Evolutionary conservation across 495 filamentous ascomycete genomes (phyloP).

Genomic region (Thermochaetoides thermophila): DNA sequence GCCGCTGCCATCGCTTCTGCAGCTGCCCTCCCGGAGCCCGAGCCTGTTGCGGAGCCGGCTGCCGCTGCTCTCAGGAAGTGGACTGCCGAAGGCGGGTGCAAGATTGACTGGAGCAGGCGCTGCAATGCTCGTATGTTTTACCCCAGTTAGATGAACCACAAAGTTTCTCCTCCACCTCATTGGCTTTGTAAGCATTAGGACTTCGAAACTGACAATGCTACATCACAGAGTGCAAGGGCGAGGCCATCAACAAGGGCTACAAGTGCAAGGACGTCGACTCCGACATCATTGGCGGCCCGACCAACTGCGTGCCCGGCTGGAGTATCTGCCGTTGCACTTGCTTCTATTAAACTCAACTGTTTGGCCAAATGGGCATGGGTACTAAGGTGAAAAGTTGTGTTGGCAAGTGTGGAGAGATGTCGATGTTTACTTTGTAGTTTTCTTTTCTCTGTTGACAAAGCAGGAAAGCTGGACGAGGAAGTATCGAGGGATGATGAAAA

Average conservation of each 20-base stretch:
- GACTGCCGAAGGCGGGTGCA: background rate
- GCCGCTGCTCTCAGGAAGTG: background rate
- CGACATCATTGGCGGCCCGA: background rate
- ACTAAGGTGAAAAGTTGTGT: too few relatives aligned
- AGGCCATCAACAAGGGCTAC: background rate
- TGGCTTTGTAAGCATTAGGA: too few relatives aligned
- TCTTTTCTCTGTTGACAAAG: too few relatives aligned
- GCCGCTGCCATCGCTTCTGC: background rate
- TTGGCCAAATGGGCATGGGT: background rate
- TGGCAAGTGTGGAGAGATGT: too few relatives aligned
- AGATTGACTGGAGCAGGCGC: slow-evolving; percentile 1
- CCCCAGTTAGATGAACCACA: too few relatives aligned
- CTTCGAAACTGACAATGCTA: too few relatives aligned
- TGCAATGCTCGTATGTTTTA: background rate
- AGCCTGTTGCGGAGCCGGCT: background rate
- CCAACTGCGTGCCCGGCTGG: background rate
- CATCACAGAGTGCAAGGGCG: slow-evolving; percentile 1
- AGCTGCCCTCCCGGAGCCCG: background rate
- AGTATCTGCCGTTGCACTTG: slow-evolving; percentile 1
- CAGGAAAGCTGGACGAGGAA: too few relatives aligned
- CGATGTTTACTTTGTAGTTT: too few relatives aligned
- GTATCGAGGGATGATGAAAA: too few relatives aligned
- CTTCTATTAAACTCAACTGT: too few relatives aligned
- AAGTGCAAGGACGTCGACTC: slow-evolving; percentile 1
- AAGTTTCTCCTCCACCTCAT: too few relatives aligned